Conservation (phyloP, 148 eudicot species). For the Spergularia bocconei region DNA sequence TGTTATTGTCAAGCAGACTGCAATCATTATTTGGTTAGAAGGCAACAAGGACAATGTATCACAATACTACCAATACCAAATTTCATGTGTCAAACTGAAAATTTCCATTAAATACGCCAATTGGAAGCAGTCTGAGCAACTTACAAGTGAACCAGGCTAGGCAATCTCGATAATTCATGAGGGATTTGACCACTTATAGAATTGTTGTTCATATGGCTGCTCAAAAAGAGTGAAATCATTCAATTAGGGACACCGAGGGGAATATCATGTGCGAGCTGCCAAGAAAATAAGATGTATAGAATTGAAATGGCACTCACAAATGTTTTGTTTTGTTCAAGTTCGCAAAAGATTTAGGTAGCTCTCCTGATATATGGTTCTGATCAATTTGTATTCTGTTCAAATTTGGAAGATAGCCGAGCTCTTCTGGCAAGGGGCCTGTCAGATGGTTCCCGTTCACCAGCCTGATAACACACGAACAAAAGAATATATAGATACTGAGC, state of each 20-base stretch:
- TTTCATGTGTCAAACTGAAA: no score
- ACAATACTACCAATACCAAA: neutral
- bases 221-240: neutral
- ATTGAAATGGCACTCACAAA: constrained; percentile 45
- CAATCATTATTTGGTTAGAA: constrained; percentile 17
- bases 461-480: constrained; percentile 25
- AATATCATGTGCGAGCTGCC: neutral
- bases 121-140: constrained; percentile 20
- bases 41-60: neutral
- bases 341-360: constrained; percentile 68
- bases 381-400: constrained; percentile 69
- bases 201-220: constrained; percentile 71
- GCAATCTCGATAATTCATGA: constrained; percentile 50
- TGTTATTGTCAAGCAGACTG: constrained; percentile 83
- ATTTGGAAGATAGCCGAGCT: constrained; percentile 62
- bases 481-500: neutral
- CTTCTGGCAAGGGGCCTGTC: constrained; percentile 78
- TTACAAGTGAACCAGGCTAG: constrained; percentile 72
- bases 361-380: constrained; percentile 72
- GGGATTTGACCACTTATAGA: constrained; percentile 84
- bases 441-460: constrained; percentile 82
- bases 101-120: neutral
- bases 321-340: constrained; percentile 66
- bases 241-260: neutral
- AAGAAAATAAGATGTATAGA: neutral